phyloP scores from a whole-genome alignment of 768 basidiomycete species.

The Macrolepiota fuliginosa region DNA sequence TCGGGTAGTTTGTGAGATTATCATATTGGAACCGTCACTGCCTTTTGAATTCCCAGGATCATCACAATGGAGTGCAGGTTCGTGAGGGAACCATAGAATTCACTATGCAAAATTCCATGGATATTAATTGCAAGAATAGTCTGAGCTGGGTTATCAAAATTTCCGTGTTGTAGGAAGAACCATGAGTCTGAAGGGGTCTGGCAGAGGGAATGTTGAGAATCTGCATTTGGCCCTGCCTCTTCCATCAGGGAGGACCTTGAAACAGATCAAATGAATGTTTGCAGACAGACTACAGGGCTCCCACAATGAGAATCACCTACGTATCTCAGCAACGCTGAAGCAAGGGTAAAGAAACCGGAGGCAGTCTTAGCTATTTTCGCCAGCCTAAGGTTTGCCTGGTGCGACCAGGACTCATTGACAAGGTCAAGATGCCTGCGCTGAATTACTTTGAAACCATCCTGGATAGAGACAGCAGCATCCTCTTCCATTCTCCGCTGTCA shows the following conservation, averaged over 20 bases:
- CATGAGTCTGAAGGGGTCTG: background rate
- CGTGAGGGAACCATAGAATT: background rate
- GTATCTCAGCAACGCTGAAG: background rate
- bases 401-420: background rate
- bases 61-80: background rate
- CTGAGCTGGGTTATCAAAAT: too few species aligned
- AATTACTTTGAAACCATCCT: background rate
- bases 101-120: background rate
- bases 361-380: background rate
- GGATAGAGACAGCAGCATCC: background rate
- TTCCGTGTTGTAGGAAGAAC: background rate
- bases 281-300: background rate
- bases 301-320: background rate
- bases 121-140: background rate
- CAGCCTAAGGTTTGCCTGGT: background rate
- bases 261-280: background rate
- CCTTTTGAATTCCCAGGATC: background rate
- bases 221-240: background rate
- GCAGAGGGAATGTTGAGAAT: background rate
- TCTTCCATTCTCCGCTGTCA: background rate
- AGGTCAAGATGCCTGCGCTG: background rate
- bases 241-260: background rate
- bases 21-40: too few species aligned
- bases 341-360: conserved; percentile 1
- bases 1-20: too few species aligned